Percentiles rank a stretch among this genome's conserved stretches.
These are phyloP conservation scores for Mycena kentingensis DNA, from an alignment of 768 basidiomycete species.

Conservation along the genomic window DNA sequence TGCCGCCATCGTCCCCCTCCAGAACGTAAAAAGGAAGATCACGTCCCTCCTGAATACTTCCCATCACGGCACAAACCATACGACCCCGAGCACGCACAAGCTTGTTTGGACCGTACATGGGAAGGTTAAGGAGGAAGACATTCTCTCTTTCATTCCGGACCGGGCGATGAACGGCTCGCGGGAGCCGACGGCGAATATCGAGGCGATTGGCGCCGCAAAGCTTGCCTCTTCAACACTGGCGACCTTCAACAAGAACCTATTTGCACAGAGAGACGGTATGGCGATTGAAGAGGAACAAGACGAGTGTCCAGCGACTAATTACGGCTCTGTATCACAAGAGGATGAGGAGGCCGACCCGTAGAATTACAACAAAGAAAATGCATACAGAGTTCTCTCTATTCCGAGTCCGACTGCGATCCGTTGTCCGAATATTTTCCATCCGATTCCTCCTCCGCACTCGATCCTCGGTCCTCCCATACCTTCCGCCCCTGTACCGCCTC, in stretches of 20 bases:
- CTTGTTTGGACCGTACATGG: conserved; percentile 27
- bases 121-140: conserved; percentile 16
- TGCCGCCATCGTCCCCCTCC: conserved; percentile 26
- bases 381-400: too few species aligned
- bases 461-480: too few species aligned
- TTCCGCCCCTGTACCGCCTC: too few species aligned
- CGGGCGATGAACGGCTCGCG: not conserved
- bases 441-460: too few species aligned
- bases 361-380: too few species aligned
- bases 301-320: conserved; percentile 19
- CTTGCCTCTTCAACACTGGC: conserved; percentile 29
- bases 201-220: conserved; percentile 21
- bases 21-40: conserved; percentile 31
- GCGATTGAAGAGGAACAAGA: conserved; percentile 25
- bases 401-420: too few species aligned
- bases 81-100: conserved; percentile 12
- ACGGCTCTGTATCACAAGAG: not conserved
- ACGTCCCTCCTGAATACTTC: conserved; percentile 14
- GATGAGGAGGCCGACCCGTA: not conserved
- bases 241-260: conserved; percentile 37
- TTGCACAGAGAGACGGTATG: conserved; percentile 14
- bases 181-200: conserved; percentile 21
- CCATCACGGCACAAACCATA: conserved; percentile 34
- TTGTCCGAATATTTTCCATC: too few species aligned
- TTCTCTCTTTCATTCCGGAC: conserved; percentile 16